Conservation (phyloP, 306 rosid genomes). For the Ammopiptanthus mongolicus region DNA sequence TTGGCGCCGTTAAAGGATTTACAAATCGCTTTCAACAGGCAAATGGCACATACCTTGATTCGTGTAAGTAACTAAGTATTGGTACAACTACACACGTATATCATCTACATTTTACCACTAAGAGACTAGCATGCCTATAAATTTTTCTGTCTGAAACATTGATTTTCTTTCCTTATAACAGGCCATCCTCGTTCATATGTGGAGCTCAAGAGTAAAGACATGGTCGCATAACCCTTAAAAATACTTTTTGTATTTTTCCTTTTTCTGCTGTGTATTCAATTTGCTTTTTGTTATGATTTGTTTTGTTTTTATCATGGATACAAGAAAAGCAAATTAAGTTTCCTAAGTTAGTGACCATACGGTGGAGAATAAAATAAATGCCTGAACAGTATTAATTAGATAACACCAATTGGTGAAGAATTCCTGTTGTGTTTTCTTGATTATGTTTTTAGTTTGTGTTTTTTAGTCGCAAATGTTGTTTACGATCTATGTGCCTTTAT, state of each 20-base stretch:
- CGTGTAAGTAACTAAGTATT: neutral
- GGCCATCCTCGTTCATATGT: neutral
- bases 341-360: neutral
- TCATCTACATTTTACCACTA: neutral
- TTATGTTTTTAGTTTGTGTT: neutral
- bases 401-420: neutral
- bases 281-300: neutral
- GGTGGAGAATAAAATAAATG: neutral
- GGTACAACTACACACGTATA: neutral
- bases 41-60: slow-evolving; percentile 13
- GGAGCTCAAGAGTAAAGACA: neutral
- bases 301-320: neutral
- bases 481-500: neutral
- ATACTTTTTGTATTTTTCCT: neutral
- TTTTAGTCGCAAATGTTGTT: neutral
- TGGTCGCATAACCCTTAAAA: neutral
- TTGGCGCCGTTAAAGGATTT: slow-evolving; percentile 33
- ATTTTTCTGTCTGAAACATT: neutral
- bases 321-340: no score
- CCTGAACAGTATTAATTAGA: neutral
- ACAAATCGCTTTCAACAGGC: slow-evolving; percentile 33
- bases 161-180: neutral
- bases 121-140: neutral
- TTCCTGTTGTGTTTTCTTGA: neutral
- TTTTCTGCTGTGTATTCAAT: neutral